These are phyloP conservation scores for Phaeodactylum tricornutum DNA, from an alignment of 108 stramenopile genomes.

Conservation along the genomic window DNA sequence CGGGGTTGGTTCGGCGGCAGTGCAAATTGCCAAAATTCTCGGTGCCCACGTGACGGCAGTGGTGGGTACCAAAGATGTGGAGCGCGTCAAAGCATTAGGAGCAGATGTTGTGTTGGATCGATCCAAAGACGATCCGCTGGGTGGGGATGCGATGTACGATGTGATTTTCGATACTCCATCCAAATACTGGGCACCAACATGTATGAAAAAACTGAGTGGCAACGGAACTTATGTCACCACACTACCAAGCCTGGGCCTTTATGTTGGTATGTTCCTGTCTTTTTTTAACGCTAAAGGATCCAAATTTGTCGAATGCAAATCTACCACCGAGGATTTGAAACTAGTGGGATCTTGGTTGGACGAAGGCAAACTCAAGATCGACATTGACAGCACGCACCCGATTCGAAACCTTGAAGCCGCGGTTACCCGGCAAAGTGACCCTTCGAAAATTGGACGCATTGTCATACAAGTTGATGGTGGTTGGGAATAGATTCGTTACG, in stretches of 20 bases:
- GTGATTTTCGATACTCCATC: conserved; percentile 23
- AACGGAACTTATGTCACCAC: conserved; percentile 15
- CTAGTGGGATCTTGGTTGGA: conserved; percentile 7
- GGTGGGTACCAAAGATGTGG: conserved; percentile 26
- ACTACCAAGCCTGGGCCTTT: conserved; percentile 6
- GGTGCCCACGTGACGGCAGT: conserved; percentile 21
- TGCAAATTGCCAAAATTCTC: conserved; percentile 20
- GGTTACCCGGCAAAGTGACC: conserved; percentile 3
- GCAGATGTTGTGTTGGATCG: conserved; percentile 25
- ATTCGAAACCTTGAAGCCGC: conserved; percentile 5
- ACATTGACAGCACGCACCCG: conserved; percentile 8
- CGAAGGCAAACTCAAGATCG: conserved; percentile 1
- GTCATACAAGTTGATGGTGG: conserved; percentile 11
- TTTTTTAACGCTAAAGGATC: conserved; percentile 3
- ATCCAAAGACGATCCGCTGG: not conserved
- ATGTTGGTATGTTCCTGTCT: not conserved
- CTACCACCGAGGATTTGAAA: conserved; percentile 11
- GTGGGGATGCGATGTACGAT: conserved; percentile 4
- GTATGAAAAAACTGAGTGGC: not conserved
- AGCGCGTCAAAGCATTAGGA: conserved; percentile 5
- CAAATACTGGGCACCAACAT: not conserved
- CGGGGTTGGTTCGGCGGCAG: conserved; percentile 24
- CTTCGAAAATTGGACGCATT: conserved; percentile 3
- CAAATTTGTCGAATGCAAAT: not conserved
- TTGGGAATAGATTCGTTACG: conserved; percentile 5